phyloP scores from a whole-genome alignment of 1,284 basidiomycete species.

The Sporisorium scitamineum region DNA sequence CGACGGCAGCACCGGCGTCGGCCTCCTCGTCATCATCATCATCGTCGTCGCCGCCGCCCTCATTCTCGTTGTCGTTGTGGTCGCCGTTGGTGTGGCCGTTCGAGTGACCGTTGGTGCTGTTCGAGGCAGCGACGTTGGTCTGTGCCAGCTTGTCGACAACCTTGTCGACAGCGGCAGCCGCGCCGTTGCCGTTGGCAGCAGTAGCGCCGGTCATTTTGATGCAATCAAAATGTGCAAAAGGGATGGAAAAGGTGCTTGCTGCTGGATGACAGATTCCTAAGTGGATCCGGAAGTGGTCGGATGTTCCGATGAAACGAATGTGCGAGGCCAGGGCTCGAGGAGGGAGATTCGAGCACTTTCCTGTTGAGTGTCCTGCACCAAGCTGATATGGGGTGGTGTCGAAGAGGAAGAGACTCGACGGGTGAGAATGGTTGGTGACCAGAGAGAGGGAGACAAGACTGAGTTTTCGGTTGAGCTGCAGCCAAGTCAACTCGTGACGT shows the following conservation, averaged over 20 bases:
- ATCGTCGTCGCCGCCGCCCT: conserved; percentile 49
- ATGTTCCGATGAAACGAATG: background rate
- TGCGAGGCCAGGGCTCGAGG: background rate
- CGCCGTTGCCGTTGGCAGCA: conserved; percentile 24
- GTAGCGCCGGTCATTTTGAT: conserved; percentile 11
- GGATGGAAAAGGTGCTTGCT: background rate
- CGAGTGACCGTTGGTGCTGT: conserved; percentile 30
- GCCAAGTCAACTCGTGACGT: background rate
- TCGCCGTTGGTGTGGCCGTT: conserved; percentile 23
- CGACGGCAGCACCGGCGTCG: conserved; percentile 29
- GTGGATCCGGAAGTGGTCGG: background rate
- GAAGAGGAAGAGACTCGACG: background rate
- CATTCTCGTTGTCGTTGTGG: conserved; percentile 13
- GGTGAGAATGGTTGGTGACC: background rate
- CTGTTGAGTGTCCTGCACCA: background rate
- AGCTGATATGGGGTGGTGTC: background rate
- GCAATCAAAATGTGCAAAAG: background rate
- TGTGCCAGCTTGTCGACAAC: conserved; percentile 46
- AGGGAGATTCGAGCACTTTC: background rate
- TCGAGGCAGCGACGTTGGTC: conserved; percentile 35
- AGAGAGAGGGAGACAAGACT: background rate
- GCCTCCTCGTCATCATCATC: conserved; percentile 56
- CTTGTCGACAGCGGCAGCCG: conserved; percentile 33
- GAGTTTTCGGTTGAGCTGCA: background rate
- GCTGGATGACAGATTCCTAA: background rate